These are phyloP conservation scores for Spinellus fusiger DNA, from an alignment of 192 early-diverging fungal species.

Conservation along the genomic window DNA sequence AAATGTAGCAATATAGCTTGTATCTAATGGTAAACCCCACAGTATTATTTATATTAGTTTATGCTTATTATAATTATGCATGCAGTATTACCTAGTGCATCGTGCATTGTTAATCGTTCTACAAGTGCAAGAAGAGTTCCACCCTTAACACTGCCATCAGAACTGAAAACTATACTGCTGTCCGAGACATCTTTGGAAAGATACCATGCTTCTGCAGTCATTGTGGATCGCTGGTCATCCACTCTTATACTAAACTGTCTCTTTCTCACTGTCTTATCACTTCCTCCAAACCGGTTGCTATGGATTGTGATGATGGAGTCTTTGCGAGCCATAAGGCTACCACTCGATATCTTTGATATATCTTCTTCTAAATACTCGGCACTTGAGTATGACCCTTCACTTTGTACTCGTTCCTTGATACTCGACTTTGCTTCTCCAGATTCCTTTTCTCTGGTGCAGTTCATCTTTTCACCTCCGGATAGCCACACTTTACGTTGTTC, in stretches of 20 bases:
- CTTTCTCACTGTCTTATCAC: not conserved
- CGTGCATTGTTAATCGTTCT: slow-evolving; percentile 77
- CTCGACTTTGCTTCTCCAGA: not conserved
- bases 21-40: slow-evolving; percentile 39
- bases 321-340: not conserved
- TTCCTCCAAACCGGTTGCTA: slow-evolving; percentile 25
- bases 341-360: not conserved
- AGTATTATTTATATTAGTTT: not conserved
- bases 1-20: slow-evolving; percentile 78
- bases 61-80: not conserved
- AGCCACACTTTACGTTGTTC: slow-evolving; percentile 19
- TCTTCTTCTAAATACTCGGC: not conserved
- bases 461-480: slow-evolving; percentile 41
- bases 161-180: slow-evolving; percentile 59
- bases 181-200: slow-evolving; percentile 53
- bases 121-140: slow-evolving; percentile 71
- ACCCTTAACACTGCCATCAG: slow-evolving; percentile 72
- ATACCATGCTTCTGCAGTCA: slow-evolving; percentile 50
- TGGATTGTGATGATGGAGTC: not conserved
- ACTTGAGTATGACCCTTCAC: not conserved
- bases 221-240: not conserved
- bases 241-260: not conserved
- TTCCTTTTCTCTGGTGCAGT: not conserved
- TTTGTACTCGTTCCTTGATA: not conserved
- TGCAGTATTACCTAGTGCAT: slow-evolving; percentile 46